phyloP scores from a whole-genome alignment of 2,329 filamentous ascomycete genomes.

The Coniochaeta sp. region DNA sequence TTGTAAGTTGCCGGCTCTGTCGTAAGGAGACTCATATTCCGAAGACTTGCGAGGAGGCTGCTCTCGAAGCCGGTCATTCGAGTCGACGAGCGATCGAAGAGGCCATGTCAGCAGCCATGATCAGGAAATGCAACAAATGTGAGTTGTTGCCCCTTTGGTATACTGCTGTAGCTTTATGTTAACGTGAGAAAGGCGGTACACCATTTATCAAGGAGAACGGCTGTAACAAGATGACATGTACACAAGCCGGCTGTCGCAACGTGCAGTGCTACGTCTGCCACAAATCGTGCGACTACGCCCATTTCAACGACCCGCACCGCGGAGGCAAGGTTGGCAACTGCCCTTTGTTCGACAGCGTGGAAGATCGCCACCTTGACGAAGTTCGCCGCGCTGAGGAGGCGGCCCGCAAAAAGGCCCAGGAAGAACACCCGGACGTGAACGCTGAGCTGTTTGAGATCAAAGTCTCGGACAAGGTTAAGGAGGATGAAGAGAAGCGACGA shows the following conservation, averaged over 20 bases:
- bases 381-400: slow-evolving; percentile 53
- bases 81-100: slow-evolving; percentile 68
- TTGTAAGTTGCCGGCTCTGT: slow-evolving; percentile 62
- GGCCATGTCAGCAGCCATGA: slow-evolving; percentile 73
- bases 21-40: slow-evolving; percentile 63
- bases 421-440: slow-evolving; percentile 53
- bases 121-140: slow-evolving; percentile 67
- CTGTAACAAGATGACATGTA: slow-evolving; percentile 79
- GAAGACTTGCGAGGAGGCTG: slow-evolving; percentile 60
- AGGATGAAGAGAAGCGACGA: slow-evolving; percentile 28
- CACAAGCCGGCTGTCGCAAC: slow-evolving; percentile 40
- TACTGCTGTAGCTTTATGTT: slow-evolving; percentile 3
- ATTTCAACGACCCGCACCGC: slow-evolving; percentile 53
- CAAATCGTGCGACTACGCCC: slow-evolving; percentile 56
- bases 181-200: slow-evolving; percentile 41
- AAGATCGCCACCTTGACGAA: slow-evolving; percentile 55
- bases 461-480: slow-evolving; percentile 44
- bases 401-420: slow-evolving; percentile 45
- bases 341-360: slow-evolving; percentile 57
- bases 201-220: slow-evolving; percentile 72
- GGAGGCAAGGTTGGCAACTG: slow-evolving; percentile 50
- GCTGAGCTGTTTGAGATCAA: slow-evolving; percentile 50
- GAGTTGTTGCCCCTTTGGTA: slow-evolving; percentile 10
- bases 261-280: slow-evolving; percentile 66
- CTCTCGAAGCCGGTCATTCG: slow-evolving; percentile 49